A percentile compares a stretch with the other conserved stretches of the same genome.
These are phyloP conservation scores for Lepraria neglecta DNA, from an alignment of 495 filamentous ascomycete species.

Conservation along the genomic window DNA sequence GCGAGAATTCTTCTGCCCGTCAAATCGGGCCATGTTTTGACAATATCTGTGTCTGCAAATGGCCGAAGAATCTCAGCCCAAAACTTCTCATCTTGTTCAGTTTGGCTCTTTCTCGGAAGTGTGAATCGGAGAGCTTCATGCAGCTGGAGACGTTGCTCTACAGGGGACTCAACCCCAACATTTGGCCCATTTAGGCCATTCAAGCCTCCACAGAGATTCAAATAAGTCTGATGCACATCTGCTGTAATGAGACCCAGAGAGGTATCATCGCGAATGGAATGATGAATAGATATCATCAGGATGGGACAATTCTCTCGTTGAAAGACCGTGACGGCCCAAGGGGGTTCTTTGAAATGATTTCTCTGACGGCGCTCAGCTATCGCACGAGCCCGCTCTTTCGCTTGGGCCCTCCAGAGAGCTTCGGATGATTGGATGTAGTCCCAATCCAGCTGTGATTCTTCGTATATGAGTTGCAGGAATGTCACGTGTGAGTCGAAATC, in stretches of 20 bases:
- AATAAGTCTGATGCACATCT: conserved; percentile 30
- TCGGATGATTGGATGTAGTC: conserved; percentile 20
- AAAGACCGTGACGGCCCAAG: conserved; percentile 35
- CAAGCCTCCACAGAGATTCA: background rate
- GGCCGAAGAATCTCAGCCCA: conserved; percentile 29
- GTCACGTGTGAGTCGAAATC: conserved; percentile 5
- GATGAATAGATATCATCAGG: conserved; percentile 36
- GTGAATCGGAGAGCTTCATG: conserved; percentile 28
- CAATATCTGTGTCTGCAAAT: conserved; percentile 24
- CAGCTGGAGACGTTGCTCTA: conserved; percentile 27
- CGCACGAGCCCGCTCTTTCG: conserved; percentile 21
- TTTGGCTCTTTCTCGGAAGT: conserved; percentile 22
- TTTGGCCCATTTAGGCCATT: background rate
- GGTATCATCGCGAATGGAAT: conserved; percentile 35
- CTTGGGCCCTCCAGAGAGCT: conserved; percentile 16
- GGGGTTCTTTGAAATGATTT: conserved; percentile 29
- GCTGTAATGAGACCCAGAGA: conserved; percentile 32
- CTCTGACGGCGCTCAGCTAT: conserved; percentile 30
- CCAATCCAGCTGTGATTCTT: conserved; percentile 31
- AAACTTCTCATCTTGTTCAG: conserved; percentile 25
- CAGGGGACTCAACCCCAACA: background rate
- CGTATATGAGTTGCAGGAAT: conserved; percentile 34
- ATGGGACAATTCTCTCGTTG: conserved; percentile 19
- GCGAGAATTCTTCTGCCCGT: conserved; percentile 20
- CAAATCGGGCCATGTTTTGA: conserved; percentile 34